A percentile compares a stretch with the other conserved stretches of the same genome.
Conservation (phyloP, 2,329 filamentous ascomycete species). For the Botrytis fabae region DNA sequence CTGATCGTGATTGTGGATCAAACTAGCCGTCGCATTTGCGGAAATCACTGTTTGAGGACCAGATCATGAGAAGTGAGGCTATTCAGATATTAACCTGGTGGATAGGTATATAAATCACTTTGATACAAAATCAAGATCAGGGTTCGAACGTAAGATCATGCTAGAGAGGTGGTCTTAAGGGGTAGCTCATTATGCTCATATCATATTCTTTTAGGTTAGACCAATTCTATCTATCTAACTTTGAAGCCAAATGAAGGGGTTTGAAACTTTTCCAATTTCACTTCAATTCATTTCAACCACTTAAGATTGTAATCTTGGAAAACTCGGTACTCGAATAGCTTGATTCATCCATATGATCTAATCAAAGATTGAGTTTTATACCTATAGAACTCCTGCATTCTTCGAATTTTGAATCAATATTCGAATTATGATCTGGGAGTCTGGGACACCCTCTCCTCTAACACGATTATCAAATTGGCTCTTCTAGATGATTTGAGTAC, state of each 20-base stretch:
- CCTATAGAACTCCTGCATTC: not conserved
- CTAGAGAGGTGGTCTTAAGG: not conserved
- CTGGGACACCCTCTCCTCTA: not conserved
- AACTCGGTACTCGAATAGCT: not conserved
- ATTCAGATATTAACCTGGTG: not conserved
- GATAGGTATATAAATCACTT: not conserved
- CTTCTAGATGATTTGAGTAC: not conserved
- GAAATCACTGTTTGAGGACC: not conserved
- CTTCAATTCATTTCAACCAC: not conserved
- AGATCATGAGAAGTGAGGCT: not conserved
- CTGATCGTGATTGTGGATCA: not conserved
- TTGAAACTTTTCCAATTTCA: not conserved
- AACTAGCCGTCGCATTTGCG: not conserved
- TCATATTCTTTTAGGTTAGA: not conserved
- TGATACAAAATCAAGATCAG: no score
- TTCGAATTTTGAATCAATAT: not conserved
- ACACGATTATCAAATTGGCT: not conserved
- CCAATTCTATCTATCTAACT: not conserved
- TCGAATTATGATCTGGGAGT: not conserved
- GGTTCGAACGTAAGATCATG: not conserved
- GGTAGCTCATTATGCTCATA: no score
- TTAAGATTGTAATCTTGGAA: fast-evolving
- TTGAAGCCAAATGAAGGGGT: not conserved
- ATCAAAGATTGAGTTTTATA: not conserved
- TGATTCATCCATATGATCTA: not conserved